phyloP scores from a whole-genome alignment of 1,284 basidiomycete species.

The Cryptococcus jaspeensis region DNA sequence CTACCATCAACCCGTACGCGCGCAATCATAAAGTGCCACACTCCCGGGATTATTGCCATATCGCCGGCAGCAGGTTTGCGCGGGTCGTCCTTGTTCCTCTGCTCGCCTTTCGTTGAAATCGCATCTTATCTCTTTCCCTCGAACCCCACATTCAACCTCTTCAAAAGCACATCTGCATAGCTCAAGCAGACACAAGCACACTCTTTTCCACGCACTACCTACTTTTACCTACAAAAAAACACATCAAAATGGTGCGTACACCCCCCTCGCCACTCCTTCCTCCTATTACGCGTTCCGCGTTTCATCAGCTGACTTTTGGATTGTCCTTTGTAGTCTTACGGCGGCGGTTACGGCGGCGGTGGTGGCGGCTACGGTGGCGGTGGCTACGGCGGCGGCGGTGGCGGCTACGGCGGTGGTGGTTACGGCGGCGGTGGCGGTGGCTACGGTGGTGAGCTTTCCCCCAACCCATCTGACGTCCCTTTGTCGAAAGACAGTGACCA shows the following conservation, averaged over 20 bases:
- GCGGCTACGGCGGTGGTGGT: slow-evolving; percentile 33
- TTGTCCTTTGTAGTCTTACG: slow-evolving; percentile 17
- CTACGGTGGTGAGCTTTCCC: slow-evolving; percentile 22
- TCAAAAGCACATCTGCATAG: slow-evolving; percentile 2
- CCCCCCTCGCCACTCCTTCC: slow-evolving; percentile 8
- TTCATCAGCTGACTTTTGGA: slow-evolving; percentile 5
- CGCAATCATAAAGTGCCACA: background rate
- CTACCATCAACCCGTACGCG: too few species aligned
- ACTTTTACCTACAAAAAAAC: background rate
- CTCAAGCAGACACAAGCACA: background rate
- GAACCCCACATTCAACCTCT: background rate
- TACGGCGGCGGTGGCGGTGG: slow-evolving; percentile 37
- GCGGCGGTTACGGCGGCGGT: slow-evolving; percentile 54
- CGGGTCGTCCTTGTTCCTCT: background rate
- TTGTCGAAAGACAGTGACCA: slow-evolving; percentile 19
- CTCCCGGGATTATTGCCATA: slow-evolving; percentile 2
- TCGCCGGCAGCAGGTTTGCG: background rate
- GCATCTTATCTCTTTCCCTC: slow-evolving; percentile 1
- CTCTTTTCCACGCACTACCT: background rate
- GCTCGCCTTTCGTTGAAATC: background rate
- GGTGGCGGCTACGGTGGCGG: slow-evolving; percentile 48
- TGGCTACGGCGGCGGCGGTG: slow-evolving; percentile 52
- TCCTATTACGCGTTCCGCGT: background rate
- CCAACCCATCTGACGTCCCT: slow-evolving; percentile 3
- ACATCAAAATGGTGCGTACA: slow-evolving; percentile 10